These are phyloP conservation scores for Apophysomyces elegans DNA, from an alignment of 371 early-diverging fungal species.

Conservation along the genomic window DNA sequence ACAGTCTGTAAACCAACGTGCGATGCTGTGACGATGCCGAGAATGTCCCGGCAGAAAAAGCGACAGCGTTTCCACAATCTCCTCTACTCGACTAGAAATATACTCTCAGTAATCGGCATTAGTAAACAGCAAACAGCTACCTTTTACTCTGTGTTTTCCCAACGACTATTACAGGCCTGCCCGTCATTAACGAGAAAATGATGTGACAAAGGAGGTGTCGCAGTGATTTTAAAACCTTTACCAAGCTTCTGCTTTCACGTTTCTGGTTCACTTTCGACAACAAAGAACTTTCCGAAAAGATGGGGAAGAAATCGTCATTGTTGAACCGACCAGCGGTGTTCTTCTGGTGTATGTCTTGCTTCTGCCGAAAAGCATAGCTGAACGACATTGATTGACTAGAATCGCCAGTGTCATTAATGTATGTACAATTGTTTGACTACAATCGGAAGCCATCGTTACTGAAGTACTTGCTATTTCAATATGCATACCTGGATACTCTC, in stretches of 20 bases:
- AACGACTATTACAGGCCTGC: constrained; percentile 43
- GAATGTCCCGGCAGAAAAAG: constrained; percentile 46
- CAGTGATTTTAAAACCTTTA: constrained; percentile 13
- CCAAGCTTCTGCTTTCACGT: neutral
- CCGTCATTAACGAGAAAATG: constrained; percentile 46
- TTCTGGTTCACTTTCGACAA: constrained; percentile 21
- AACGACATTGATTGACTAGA: neutral
- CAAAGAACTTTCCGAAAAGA: neutral
- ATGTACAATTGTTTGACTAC: neutral
- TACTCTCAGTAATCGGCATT: neutral
- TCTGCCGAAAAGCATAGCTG: neutral
- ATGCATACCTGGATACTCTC: neutral
- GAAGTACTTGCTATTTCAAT: neutral
- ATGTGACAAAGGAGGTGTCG: constrained; percentile 33
- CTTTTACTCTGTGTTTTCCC: constrained; percentile 31
- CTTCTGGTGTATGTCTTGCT: neutral
- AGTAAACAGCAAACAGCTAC: constrained; percentile 13
- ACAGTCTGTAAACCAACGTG: constrained; percentile 35
- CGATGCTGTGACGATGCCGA: constrained; percentile 26
- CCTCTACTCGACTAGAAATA: constrained; percentile 31
- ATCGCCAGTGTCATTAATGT: neutral
- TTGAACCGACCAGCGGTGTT: neutral
- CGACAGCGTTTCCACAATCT: constrained; percentile 37
- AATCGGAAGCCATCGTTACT: neutral
- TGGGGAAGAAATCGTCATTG: constrained; percentile 5